Conservation (phyloP, 345 rosid genomes). For the Cardamine chenopodiifolia region DNA sequence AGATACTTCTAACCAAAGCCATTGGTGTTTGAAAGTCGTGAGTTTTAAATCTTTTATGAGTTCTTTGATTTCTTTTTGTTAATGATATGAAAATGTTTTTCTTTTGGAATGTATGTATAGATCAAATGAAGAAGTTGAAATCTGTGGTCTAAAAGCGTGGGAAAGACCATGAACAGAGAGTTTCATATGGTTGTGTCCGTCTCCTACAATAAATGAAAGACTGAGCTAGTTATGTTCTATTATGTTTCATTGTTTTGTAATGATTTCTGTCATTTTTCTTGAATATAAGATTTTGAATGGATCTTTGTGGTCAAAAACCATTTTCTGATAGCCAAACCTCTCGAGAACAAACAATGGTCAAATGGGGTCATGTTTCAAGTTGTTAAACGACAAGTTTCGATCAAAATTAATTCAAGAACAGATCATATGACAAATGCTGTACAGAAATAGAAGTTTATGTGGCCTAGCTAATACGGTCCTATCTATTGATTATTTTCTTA, state of each 20-base stretch:
- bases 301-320: constrained; percentile 3
- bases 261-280: neutral
- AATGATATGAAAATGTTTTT: neutral
- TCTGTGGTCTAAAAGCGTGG: neutral
- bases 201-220: neutral
- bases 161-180: neutral
- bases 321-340: constrained; percentile 5
- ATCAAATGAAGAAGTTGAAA: neutral
- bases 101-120: neutral
- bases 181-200: constrained; percentile 7
- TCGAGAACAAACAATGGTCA: constrained; percentile 7
- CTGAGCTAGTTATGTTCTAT: neutral
- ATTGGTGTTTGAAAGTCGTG: too few species aligned
- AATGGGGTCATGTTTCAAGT: constrained; percentile 16
- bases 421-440: neutral
- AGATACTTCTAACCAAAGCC: too few species aligned
- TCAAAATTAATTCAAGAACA: constrained; percentile 10
- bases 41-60: neutral
- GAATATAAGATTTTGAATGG: neutral
- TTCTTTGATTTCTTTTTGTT: neutral
- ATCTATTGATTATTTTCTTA: neutral
- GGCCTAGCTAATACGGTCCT: constrained; percentile 16
- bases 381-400: neutral
- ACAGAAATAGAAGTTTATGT: neutral
- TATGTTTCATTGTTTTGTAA: constrained; percentile 13